phyloP scores from a whole-genome alignment of 208 protist genomes.

The Wallacemonas rigidus region DNA sequence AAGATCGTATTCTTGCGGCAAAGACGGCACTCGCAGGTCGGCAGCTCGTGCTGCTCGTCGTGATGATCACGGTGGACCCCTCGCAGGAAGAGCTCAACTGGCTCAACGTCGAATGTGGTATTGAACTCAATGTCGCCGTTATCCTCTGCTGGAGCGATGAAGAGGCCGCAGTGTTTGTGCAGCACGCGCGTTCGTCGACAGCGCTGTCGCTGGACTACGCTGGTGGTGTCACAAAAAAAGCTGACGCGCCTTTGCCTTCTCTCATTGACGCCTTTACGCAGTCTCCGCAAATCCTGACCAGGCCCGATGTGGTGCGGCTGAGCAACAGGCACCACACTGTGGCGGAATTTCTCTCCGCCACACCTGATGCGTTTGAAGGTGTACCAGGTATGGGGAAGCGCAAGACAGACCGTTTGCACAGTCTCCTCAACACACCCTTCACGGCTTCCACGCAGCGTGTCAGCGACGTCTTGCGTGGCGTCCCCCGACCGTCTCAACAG shows the following conservation, averaged over 20 bases:
- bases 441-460: constrained; percentile 45
- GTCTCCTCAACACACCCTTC: constrained; percentile 59
- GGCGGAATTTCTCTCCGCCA: constrained; percentile 49
- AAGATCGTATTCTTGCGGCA: constrained; percentile 1
- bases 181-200: constrained; percentile 35
- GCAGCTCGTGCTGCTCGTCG: constrained; percentile 34
- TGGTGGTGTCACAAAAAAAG: constrained; percentile 10
- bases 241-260: constrained; percentile 39
- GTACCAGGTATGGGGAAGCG: constrained; percentile 64
- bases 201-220: constrained; percentile 49
- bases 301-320: constrained; percentile 63
- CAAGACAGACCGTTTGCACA: constrained; percentile 49
- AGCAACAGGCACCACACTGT: constrained; percentile 53
- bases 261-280: constrained; percentile 77
- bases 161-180: constrained; percentile 58
- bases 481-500: neutral
- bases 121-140: constrained; percentile 45
- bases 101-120: constrained; percentile 70
- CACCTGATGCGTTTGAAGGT: constrained; percentile 29
- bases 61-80: constrained; percentile 34
- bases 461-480: constrained; percentile 34
- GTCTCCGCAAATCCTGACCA: constrained; percentile 65
- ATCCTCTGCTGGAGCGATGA: constrained; percentile 67
- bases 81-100: constrained; percentile 54
- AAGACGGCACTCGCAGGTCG: neutral